Base-by-base conservation (phyloP, 1,139 yeast species). In the Sporopachydermia cereana region DNA sequence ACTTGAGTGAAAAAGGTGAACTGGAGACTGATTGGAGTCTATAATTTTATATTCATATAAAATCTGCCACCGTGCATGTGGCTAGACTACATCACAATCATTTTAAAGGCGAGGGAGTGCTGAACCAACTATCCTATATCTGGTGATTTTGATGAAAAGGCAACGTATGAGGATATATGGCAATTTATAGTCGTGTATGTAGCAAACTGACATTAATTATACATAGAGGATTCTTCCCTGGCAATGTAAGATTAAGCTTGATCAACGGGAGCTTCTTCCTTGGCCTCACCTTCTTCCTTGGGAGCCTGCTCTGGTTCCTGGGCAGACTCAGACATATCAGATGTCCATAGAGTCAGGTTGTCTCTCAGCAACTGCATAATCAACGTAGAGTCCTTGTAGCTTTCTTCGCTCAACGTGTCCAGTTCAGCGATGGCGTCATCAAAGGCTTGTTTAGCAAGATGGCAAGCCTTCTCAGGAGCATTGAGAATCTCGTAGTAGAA, bases 371-470 rank as follows among this genome's bases (percentile, higher is more conserved):
- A 80, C 79, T 91, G 97, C 98, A 91, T 89, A 67, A 91, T 91
- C 69, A 91, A 79, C 56, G 97, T 91, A 52, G 96, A 88, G 69
- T 91, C 98, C 70, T 91, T 86, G 80, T 91, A 91, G 55, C 96
- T 84, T 73, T 91, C 98, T 74, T 91, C 98, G 44, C 95, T 84
- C 61, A 91, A 77, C 54, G 97, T 89, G 71, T 91, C 98, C 66
- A 91, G 81, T 74, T 91, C 97, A 56, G 97, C 96, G 64, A 91
- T 95, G 54, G 98, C 98, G 66, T 91, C 98, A 67, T 91, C 98
- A 60, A 91, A 91, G 45, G 98, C 98, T 73, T 91, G 98, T 70
- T 91, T 91, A 60, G 98, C 98, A 68, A 91, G 79, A 67, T 91
- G 96, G 70, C 98, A 91, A 57, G 98, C 98, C 70, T 95, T 86